phyloP scores from a whole-genome alignment of 2,329 filamentous ascomycete species.

The Exophiala alcalophila region DNA sequence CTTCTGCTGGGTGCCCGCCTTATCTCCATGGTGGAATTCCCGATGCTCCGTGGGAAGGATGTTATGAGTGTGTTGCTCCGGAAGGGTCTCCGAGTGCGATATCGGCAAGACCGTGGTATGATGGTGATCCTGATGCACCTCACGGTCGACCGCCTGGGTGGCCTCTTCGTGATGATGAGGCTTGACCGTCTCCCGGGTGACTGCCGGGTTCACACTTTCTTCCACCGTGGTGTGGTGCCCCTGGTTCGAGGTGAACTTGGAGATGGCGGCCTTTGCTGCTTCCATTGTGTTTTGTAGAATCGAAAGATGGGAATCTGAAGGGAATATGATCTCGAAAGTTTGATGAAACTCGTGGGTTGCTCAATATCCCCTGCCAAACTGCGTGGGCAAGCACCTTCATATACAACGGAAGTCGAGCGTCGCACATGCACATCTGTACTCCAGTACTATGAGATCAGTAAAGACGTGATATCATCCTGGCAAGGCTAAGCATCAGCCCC shows the following conservation, averaged over 20 bases:
- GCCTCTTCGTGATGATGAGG: slow-evolving; percentile 62
- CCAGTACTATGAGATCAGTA: slow-evolving; percentile 8
- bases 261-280: slow-evolving; percentile 61
- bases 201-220: slow-evolving; percentile 59
- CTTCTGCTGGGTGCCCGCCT: slow-evolving; percentile 45
- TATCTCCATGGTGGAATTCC: slow-evolving; percentile 59
- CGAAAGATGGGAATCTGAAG: too few relatives aligned
- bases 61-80: slow-evolving; percentile 63
- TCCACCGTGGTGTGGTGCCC: slow-evolving; percentile 70
- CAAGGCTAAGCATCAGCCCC: slow-evolving; percentile 2
- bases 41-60: slow-evolving; percentile 59
- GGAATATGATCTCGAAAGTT: too few relatives aligned
- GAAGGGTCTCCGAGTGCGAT: slow-evolving; percentile 52
- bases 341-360: too few relatives aligned
- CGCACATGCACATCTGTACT: too few relatives aligned
- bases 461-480: slow-evolving; percentile 7
- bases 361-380: too few relatives aligned
- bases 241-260: slow-evolving; percentile 58
- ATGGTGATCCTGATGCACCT: slow-evolving; percentile 70
- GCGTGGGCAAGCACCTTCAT: too few relatives aligned
- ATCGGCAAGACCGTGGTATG: slow-evolving; percentile 69
- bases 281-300: too few relatives aligned
- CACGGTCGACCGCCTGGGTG: slow-evolving; percentile 62
- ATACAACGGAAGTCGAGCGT: too few relatives aligned
- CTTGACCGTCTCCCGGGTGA: slow-evolving; percentile 60